Base-by-base conservation (phyloP, 2,329 filamentous ascomycete genomes). In the Penicillium vulpinum region DNA sequence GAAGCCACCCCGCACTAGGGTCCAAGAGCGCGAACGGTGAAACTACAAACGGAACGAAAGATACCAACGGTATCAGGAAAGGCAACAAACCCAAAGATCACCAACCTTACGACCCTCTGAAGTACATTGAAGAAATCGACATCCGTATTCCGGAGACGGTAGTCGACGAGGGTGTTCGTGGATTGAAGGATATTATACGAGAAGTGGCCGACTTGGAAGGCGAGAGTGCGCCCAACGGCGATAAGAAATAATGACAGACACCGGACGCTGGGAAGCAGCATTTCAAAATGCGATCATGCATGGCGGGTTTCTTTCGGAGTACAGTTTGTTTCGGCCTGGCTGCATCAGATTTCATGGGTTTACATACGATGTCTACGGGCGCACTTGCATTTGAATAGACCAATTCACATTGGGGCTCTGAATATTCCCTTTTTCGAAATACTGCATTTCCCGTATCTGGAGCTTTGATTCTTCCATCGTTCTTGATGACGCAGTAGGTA, bases 111-210 rank as follows among this genome's bases (percentile, higher is more conserved):
- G 64, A 67, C 39, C 62, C 64, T 7, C 21, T 60, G 26, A 66
- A 65, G 49, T 73, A 70, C 54, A 69, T 77, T 47, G 68, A 72
- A 45, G 71, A 72, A 15, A 70, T 76, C 49, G 75, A 81, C 53
- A 78, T 85, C 29, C 73, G 73, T 33, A 77, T 85, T 18, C 82
- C 82, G 0, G 69, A 78, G 18, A 68, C 68, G 4, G 80, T 81
- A 6, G 77, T 85, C 26, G 74, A 77, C 29, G 78, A 80, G 55
- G 83, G 81, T 0, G 77, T 81, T 8, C 78, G 75, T 56, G 77
- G 78, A 18, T 72, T 86, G 38, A 79, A 78, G 66, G 79, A 77
- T 54, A 80, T 82, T 61, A 66, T 86, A 63, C 75, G 81, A 54
- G 77, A 78, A 61, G 76, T 83, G 24, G 79, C 80, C 44, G 78